phyloP scores from a whole-genome alignment of 2,329 filamentous ascomycete species.

The Neurospora crassa region DNA sequence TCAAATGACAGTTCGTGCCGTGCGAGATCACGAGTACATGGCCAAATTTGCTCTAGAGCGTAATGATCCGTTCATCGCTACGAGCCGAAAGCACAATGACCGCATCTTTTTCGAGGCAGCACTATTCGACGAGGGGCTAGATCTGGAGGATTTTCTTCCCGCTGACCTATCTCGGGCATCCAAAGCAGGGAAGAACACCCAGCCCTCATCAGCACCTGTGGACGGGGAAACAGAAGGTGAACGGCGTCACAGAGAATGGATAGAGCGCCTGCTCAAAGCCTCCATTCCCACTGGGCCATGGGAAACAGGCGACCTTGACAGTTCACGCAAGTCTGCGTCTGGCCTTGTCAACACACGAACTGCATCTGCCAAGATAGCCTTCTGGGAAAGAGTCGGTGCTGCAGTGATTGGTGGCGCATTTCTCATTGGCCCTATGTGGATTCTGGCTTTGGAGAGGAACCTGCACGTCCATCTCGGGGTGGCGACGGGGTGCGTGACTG shows the following conservation, averaged over 20 bases:
- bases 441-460: background rate
- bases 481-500: background rate
- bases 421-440: background rate
- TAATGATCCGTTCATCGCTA: background rate
- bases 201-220: background rate
- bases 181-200: background rate
- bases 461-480: background rate
- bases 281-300: background rate
- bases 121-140: background rate
- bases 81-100: background rate
- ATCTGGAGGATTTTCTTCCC: background rate
- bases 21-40: background rate
- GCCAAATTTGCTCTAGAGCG: background rate
- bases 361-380: background rate
- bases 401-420: background rate
- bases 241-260: background rate
- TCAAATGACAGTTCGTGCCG: background rate
- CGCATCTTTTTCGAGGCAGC: background rate
- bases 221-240: background rate
- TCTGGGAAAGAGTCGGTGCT: background rate
- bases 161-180: background rate
- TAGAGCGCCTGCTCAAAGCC: background rate
- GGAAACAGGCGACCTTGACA: background rate
- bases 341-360: background rate
- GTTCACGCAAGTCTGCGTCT: background rate